phyloP scores from a whole-genome alignment of 1,139 yeast species.

The Debaryomyces fabryi region DNA sequence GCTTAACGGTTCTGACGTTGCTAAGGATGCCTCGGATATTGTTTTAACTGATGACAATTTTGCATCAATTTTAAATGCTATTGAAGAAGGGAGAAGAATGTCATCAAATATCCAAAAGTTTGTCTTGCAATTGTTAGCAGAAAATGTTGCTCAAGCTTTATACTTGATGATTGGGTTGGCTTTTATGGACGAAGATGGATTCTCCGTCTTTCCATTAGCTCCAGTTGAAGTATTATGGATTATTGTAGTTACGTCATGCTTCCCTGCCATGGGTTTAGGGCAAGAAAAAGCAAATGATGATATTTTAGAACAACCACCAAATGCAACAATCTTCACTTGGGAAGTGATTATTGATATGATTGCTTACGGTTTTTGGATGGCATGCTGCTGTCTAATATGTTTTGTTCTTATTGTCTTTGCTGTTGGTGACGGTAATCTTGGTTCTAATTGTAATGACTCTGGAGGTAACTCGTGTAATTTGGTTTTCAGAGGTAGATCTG shows the following conservation, averaged over 20 bases:
- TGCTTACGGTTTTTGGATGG: conserved; percentile 75
- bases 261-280: conserved; percentile 87
- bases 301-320: conserved; percentile 68
- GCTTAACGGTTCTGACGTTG: conserved; percentile 78
- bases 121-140: conserved; percentile 76
- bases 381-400: conserved; percentile 67
- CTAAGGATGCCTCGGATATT: conserved; percentile 79
- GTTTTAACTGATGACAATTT: conserved; percentile 76
- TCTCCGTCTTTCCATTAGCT: conserved; percentile 74
- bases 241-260: conserved; percentile 75
- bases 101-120: conserved; percentile 79
- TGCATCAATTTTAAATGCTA: conserved; percentile 74
- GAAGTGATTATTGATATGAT: conserved; percentile 75
- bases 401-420: conserved; percentile 70
- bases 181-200: conserved; percentile 59
- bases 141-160: conserved; percentile 77
- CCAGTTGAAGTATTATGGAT: conserved; percentile 85
- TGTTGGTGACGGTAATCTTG: conserved; percentile 69
- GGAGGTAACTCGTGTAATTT: conserved; percentile 44
- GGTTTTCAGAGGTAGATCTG: conserved; percentile 80
- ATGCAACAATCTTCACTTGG: conserved; percentile 64
- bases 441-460: conserved; percentile 58
- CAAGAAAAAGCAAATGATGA: conserved; percentile 69
- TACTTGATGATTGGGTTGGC: conserved; percentile 73
- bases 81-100: conserved; percentile 85